A percentile compares a stretch with the other conserved stretches of the same genome.
Evolutionary conservation across 495 filamentous ascomycete genomes (phyloP).

Genomic region (Lentithecium fluviatile): DNA sequence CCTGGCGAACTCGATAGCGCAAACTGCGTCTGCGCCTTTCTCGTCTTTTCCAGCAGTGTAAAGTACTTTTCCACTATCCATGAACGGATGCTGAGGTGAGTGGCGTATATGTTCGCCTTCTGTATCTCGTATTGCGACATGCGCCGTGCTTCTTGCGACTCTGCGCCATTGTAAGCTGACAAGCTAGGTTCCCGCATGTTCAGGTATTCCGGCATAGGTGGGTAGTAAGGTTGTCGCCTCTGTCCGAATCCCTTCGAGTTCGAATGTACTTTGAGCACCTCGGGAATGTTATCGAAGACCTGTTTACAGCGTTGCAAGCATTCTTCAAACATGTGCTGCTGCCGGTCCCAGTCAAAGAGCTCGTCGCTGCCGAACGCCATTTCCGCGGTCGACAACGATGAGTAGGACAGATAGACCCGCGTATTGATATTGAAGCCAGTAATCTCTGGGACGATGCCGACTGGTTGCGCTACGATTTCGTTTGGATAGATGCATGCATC

Average conservation of each 20-base stretch:
- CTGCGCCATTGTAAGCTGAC: constrained; percentile 21
- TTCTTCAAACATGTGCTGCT: constrained; percentile 62
- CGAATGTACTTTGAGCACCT: constrained; percentile 56
- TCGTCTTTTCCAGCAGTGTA: constrained; percentile 29
- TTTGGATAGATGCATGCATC: constrained; percentile 69
- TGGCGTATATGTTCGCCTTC: constrained; percentile 77
- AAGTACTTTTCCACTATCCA: constrained; percentile 81
- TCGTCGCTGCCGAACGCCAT: constrained; percentile 69
- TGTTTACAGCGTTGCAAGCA: constrained; percentile 61
- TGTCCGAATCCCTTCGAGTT: constrained; percentile 27
- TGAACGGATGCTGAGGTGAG: constrained; percentile 70
- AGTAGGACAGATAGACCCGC: constrained; percentile 69
- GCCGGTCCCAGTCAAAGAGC: constrained; percentile 69
- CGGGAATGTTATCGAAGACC: constrained; percentile 58
- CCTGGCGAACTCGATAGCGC: constrained; percentile 30
- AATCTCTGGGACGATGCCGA: constrained; percentile 59
- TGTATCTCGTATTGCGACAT: constrained; percentile 78
- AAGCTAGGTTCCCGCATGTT: constrained; percentile 18
- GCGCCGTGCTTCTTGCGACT: constrained; percentile 44
- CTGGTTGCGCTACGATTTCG: constrained; percentile 63
- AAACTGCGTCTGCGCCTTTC: constrained; percentile 28
- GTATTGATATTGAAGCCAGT: constrained; percentile 77
- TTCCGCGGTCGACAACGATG: constrained; percentile 65
- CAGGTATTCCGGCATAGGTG: constrained; percentile 31
- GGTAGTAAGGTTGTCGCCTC: constrained; percentile 32